A percentile compares a stretch with the other conserved stretches of the same genome.
Conservation (phyloP, 305 asterid genomes). For the Fraxinus angustifolia region DNA sequence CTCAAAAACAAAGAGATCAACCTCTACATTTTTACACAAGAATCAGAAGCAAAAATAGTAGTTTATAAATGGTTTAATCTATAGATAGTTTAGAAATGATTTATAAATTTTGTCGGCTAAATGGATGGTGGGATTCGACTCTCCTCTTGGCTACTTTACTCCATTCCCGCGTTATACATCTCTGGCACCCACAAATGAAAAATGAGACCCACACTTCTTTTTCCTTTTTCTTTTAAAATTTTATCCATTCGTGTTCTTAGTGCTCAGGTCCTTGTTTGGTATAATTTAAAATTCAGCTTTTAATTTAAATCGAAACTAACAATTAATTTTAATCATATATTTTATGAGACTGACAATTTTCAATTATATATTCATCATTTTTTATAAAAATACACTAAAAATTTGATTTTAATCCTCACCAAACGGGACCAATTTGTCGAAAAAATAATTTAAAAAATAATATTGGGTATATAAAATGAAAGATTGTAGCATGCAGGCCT, state of each 20-base stretch:
- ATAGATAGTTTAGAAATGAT: background rate
- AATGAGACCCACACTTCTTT: background rate
- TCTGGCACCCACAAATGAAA: conserved; percentile 12
- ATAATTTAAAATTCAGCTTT: background rate
- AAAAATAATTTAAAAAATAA: too few relatives aligned
- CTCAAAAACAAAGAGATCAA: too few relatives aligned
- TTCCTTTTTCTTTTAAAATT: background rate
- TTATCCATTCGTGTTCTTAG: background rate
- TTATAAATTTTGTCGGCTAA: background rate
- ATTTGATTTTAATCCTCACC: too few relatives aligned
- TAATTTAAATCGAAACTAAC: too few relatives aligned
- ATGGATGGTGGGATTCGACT: background rate
- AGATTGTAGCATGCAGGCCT: background rate
- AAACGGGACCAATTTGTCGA: background rate
- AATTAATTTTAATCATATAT: too few relatives aligned
- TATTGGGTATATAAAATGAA: too few relatives aligned
- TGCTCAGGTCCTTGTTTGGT: background rate
- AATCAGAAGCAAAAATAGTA: background rate
- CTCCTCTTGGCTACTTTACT: background rate
- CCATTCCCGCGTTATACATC: conserved; percentile 19
- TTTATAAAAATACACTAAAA: too few relatives aligned
- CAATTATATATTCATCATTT: too few relatives aligned
- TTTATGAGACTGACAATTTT: background rate
- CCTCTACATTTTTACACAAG: background rate
- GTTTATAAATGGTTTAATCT: background rate